These are phyloP conservation scores for Begonia peltatifolia DNA, from an alignment of 306 rosid genomes.

Conservation along the genomic window DNA sequence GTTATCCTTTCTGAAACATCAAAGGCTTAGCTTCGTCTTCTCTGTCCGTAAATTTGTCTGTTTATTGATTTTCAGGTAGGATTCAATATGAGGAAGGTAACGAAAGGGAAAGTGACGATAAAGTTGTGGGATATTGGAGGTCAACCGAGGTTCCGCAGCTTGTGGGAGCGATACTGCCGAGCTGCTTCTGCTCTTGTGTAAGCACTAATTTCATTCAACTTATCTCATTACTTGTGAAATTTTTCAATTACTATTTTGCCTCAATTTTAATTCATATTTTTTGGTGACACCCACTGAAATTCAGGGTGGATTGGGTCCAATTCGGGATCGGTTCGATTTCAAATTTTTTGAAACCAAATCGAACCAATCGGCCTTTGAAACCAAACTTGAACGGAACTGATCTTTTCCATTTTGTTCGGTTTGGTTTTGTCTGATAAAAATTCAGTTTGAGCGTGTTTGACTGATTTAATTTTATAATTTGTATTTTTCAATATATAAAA, in stretches of 20 bases:
- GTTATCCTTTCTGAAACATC: constrained; percentile 10
- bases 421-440: too few species aligned
- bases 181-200: constrained; percentile 93
- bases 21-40: too few species aligned
- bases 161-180: constrained; percentile 95
- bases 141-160: constrained; percentile 92
- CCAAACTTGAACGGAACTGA: too few species aligned
- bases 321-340: too few species aligned
- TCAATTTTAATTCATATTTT: not conserved
- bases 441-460: too few species aligned
- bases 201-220: constrained; percentile 15
- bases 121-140: constrained; percentile 98
- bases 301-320: too few species aligned
- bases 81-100: constrained; percentile 85
- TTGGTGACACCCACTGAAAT: not conserved
- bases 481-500: too few species aligned
- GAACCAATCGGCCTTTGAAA: too few species aligned
- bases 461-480: too few species aligned
- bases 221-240: constrained; percentile 1
- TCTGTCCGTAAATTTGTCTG: too few species aligned
- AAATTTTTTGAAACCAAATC: too few species aligned
- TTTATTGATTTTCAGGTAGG: constrained; percentile 43
- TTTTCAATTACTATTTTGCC: not conserved
- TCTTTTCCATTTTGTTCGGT: too few species aligned
- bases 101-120: constrained; percentile 85